Conservation (phyloP, 495 filamentous ascomycete species). For the Neurospora discreta region DNA sequence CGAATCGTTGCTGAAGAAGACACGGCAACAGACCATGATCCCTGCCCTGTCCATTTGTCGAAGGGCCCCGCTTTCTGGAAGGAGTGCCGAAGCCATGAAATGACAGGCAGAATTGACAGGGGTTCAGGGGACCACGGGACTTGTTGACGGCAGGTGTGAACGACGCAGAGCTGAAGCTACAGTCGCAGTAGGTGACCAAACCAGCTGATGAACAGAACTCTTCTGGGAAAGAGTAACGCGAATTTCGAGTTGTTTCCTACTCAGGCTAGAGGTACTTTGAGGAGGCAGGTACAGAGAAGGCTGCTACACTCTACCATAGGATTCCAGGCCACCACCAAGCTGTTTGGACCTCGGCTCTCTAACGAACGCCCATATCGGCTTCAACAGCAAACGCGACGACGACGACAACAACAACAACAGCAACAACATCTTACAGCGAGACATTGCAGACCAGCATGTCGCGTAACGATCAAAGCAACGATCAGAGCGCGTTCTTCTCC, state of each 20-base stretch:
- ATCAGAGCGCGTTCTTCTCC: not conserved
- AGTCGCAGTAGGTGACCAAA: no score
- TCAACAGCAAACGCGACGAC: not conserved
- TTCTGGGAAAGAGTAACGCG: not conserved
- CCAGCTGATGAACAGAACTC: not conserved
- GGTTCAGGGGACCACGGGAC: not conserved
- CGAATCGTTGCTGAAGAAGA: not conserved
- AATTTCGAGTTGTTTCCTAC: no score
- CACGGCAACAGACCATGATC: not conserved
- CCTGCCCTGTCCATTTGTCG: not conserved
- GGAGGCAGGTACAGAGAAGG: no score
- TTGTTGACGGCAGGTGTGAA: not conserved
- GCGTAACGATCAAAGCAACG: not conserved
- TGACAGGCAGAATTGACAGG: not conserved
- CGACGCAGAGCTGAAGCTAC: not conserved
- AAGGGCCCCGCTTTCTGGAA: not conserved
- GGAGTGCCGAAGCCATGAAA: not conserved
- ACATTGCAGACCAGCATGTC: not conserved
- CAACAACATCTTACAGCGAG: not conserved
- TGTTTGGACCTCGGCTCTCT: no score
- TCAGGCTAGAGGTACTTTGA: no score
- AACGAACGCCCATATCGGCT: not conserved
- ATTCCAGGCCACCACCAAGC: no score
- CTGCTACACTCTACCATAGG: no score
- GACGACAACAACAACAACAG: not conserved